Evolutionary conservation across 2,329 filamentous ascomycete species (phyloP).

Genomic region (Pseudogymnoascus sp.): DNA sequence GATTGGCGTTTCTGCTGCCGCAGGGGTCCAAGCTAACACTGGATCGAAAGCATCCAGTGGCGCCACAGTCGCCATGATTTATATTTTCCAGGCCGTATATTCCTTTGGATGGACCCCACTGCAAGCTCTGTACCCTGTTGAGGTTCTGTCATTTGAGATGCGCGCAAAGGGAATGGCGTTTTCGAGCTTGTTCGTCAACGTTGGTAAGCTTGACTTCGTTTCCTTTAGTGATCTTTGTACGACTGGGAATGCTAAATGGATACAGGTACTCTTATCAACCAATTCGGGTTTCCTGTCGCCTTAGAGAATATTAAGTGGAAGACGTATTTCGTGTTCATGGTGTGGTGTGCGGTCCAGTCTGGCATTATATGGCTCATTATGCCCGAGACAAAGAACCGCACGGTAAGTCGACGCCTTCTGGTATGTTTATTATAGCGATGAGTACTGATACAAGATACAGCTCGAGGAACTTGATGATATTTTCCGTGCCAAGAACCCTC

Average conservation of each 20-base stretch:
- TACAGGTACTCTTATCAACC: slow-evolving; percentile 34
- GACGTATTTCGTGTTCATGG: slow-evolving; percentile 44
- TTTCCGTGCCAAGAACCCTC: slow-evolving; percentile 36
- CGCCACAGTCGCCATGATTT: slow-evolving; percentile 22
- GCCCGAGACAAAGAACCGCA: slow-evolving; percentile 42
- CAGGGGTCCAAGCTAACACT: slow-evolving; percentile 31
- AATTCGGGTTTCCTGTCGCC: slow-evolving; percentile 39
- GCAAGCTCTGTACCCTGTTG: slow-evolving; percentile 43
- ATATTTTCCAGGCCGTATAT: slow-evolving; percentile 46
- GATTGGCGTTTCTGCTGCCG: slow-evolving; percentile 43
- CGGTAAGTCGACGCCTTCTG: slow-evolving; percentile 14
- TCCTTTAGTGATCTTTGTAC: background rate
- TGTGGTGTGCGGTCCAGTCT: slow-evolving; percentile 36
- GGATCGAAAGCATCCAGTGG: slow-evolving; percentile 25
- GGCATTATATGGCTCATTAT: slow-evolving; percentile 40
- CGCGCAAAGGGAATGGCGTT: slow-evolving; percentile 50
- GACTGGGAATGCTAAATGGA: background rate
- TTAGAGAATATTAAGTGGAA: slow-evolving; percentile 44
- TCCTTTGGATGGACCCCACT: slow-evolving; percentile 39
- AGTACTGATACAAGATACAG: background rate
- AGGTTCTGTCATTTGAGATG: slow-evolving; percentile 45
- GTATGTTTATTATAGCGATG: background rate
- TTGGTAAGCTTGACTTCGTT: slow-evolving; percentile 27
- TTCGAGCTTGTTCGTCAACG: slow-evolving; percentile 36
- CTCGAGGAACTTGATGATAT: slow-evolving; percentile 48